phyloP scores from a whole-genome alignment of 1,284 basidiomycete genomes.

The Lentinula novae-zelandiae region DNA sequence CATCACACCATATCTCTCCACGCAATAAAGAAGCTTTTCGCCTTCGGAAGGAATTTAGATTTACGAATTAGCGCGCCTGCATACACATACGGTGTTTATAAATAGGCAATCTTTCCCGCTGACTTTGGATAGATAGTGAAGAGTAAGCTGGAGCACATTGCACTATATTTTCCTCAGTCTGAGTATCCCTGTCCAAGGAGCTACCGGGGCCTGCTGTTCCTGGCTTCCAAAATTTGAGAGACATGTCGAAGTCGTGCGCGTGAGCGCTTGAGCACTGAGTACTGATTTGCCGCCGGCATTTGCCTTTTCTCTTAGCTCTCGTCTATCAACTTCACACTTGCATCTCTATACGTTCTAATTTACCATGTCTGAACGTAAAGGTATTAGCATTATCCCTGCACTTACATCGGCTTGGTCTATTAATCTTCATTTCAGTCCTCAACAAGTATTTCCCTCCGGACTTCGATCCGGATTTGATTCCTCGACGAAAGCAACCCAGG shows the following conservation, averaged over 20 bases:
- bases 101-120: conserved; percentile 83
- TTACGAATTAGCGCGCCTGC: neutral
- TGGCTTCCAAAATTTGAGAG: conserved; percentile 75
- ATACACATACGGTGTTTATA: conserved; percentile 72
- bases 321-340: neutral
- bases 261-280: no score
- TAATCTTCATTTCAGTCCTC: conserved; percentile 48
- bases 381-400: conserved; percentile 26
- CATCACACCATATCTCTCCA: conserved; percentile 81
- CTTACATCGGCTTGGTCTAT: no score
- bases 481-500: conserved; percentile 82
- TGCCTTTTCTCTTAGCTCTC: neutral
- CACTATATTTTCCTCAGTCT: conserved; percentile 68
- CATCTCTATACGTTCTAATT: neutral
- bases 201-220: conserved; percentile 86
- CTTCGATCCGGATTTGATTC: conserved; percentile 97
- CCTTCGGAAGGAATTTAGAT: conserved; percentile 36
- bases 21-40: conserved; percentile 74
- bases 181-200: conserved; percentile 79
- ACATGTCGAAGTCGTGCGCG: conserved; percentile 24
- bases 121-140: conserved; percentile 62
- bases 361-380: conserved; percentile 88
- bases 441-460: conserved; percentile 94
- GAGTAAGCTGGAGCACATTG: conserved; percentile 59
- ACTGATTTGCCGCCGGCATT: neutral